These are phyloP conservation scores for Leucaena leucocephala DNA, from an alignment of 306 rosid genomes.

Conservation along the genomic window DNA sequence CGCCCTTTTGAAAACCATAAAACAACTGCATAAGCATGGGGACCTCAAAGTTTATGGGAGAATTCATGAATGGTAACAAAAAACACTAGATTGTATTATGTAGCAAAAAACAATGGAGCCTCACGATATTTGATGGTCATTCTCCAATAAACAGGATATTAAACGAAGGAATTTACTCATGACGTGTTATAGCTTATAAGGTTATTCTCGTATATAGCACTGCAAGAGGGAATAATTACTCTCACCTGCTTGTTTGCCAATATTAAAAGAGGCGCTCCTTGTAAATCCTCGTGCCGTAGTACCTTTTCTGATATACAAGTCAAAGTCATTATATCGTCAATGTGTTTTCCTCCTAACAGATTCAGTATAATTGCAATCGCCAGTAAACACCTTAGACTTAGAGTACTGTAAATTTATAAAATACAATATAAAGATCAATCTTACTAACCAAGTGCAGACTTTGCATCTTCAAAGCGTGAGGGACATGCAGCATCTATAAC, in stretches of 20 bases:
- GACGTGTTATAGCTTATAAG: neutral
- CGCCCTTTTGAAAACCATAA: constrained; percentile 1
- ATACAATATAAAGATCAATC: constrained; percentile 19
- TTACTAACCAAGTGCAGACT: constrained; percentile 91
- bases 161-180: neutral
- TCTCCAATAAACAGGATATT: neutral
- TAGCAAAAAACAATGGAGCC: neutral
- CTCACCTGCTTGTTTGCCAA: constrained; percentile 96
- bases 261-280: constrained; percentile 94
- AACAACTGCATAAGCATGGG: neutral
- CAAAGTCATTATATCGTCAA: constrained; percentile 38
- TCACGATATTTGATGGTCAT: neutral
- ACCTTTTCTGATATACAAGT: constrained; percentile 76
- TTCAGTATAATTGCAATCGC: constrained; percentile 20
- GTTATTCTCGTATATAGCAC: neutral
- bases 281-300: constrained; percentile 91
- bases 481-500: constrained; percentile 89
- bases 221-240: constrained; percentile 6
- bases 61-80: constrained; percentile 5
- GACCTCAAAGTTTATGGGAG: neutral
- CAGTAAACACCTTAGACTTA: constrained; percentile 10
- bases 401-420: constrained; percentile 10
- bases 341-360: neutral
- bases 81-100: neutral
- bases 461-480: constrained; percentile 87